Conservation (phyloP, 2,329 filamentous ascomycete genomes). For the Westerdykella sp. region DNA sequence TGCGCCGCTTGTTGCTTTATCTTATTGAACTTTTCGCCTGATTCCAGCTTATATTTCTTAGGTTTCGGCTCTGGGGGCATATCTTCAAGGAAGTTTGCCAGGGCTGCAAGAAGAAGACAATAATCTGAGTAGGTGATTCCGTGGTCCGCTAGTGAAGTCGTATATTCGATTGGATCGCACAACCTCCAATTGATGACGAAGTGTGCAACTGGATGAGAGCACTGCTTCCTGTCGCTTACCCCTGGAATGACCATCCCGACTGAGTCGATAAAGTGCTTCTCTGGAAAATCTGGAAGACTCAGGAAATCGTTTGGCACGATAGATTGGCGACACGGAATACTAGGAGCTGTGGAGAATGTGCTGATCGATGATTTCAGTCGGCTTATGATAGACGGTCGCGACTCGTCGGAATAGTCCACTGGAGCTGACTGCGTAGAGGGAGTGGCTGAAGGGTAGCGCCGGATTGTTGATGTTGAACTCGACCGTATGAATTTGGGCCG, state of each 20-base stretch:
- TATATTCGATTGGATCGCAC: conserved; percentile 23
- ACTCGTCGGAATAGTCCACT: too few relatives aligned
- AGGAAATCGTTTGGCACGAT: conserved; percentile 12
- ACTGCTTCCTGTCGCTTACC: conserved; percentile 15
- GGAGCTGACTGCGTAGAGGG: too few relatives aligned
- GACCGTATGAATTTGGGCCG: too few relatives aligned
- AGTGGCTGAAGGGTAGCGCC: too few relatives aligned
- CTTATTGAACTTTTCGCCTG: conserved; percentile 8
- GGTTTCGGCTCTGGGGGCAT: conserved; percentile 7
- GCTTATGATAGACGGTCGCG: conserved; percentile 11
- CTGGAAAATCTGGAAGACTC: conserved; percentile 12
- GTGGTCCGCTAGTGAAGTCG: conserved; percentile 21
- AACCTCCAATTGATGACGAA: conserved; percentile 20
- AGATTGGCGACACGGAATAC: background rate
- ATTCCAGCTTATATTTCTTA: background rate
- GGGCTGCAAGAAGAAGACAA: conserved; percentile 9
- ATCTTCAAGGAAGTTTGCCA: conserved; percentile 14
- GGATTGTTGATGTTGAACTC: too few relatives aligned
- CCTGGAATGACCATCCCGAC: conserved; percentile 23
- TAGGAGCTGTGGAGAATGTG: conserved; percentile 1
- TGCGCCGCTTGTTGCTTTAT: conserved; percentile 9
- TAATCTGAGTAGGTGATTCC: conserved; percentile 20
- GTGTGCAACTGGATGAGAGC: conserved; percentile 12
- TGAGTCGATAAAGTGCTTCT: conserved; percentile 22
- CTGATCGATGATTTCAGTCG: conserved; percentile 13